Evolutionary conservation across 2,329 filamentous ascomycete genomes (phyloP).

Genomic region (Colletotrichum tropicale): DNA sequence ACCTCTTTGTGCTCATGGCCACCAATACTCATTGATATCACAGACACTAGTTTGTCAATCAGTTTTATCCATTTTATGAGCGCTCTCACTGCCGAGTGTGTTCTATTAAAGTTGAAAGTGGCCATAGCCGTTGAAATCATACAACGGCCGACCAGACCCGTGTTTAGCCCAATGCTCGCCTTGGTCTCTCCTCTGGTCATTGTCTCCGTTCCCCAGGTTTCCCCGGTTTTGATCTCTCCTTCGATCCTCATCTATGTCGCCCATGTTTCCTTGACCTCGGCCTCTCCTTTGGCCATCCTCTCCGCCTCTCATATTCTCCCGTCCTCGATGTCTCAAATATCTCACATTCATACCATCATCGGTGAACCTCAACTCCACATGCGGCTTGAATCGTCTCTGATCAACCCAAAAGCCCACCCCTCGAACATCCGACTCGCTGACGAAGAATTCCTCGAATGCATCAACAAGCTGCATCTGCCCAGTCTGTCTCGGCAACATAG

Average conservation of each 20-base stretch:
- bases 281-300: not conserved
- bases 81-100: accelerated
- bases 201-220: not conserved
- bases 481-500: not conserved
- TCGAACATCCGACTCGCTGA: not conserved
- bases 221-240: not conserved
- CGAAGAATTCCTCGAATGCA: not conserved
- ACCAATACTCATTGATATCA: not conserved
- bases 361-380: not conserved
- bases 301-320: not conserved
- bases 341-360: not conserved
- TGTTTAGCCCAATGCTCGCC: not conserved
- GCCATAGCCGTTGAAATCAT: not conserved
- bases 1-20: too few relatives aligned
- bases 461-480: not conserved
- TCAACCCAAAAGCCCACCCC: not conserved
- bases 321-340: not conserved
- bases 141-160: not conserved
- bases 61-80: not conserved
- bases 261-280: not conserved
- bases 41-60: accelerated
- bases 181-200: not conserved
- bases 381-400: not conserved
- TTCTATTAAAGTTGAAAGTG: not conserved
- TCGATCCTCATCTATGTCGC: not conserved